A percentile compares a stretch with the other conserved stretches of the same genome.
Conservation (phyloP, 192 early-diverging fungal species). For the Coemansia sp. region DNA sequence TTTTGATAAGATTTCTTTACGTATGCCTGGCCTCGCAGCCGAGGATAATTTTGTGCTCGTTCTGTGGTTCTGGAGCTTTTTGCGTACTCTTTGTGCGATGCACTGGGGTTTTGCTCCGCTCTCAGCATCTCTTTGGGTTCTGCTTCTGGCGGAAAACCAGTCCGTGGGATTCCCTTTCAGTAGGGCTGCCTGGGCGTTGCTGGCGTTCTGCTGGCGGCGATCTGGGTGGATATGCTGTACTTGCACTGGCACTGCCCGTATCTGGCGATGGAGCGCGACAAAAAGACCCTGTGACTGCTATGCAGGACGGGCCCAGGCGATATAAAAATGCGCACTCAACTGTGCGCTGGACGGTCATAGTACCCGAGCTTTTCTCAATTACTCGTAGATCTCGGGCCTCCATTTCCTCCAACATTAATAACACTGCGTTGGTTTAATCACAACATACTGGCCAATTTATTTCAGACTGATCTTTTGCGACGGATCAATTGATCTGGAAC, state of each 20-base stretch:
- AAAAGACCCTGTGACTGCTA: not conserved
- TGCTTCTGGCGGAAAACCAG: not conserved
- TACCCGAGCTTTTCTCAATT: constrained; percentile 29
- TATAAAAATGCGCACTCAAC: constrained; percentile 1
- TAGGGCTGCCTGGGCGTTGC: constrained; percentile 2
- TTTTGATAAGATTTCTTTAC: not conserved
- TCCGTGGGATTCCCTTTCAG: constrained; percentile 8
- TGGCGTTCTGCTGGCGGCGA: constrained; percentile 8
- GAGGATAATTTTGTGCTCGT: not conserved
- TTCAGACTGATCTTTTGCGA: too few relatives aligned
- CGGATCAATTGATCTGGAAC: too few relatives aligned
- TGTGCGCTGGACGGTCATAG: constrained; percentile 40
- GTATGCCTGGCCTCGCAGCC: not conserved
- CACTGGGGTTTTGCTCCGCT: not conserved
- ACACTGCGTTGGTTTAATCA: too few relatives aligned
- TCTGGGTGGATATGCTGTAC: constrained; percentile 1
- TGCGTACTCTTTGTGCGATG: not conserved
- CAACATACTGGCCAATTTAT: too few relatives aligned
- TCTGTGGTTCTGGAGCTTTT: constrained; percentile 2
- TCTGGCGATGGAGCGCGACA: not conserved
- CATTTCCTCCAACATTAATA: constrained; percentile 39
- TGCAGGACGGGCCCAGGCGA: constrained; percentile 5
- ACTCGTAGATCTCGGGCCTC: constrained; percentile 40
- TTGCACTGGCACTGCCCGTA: not conserved
- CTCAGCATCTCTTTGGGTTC: not conserved